Evolutionary conservation across 805 yeast genomes (phyloP), one percentile per base, ranked within the genome.

Genomic region (Groenewaldozyma salmanticensis): DNA sequence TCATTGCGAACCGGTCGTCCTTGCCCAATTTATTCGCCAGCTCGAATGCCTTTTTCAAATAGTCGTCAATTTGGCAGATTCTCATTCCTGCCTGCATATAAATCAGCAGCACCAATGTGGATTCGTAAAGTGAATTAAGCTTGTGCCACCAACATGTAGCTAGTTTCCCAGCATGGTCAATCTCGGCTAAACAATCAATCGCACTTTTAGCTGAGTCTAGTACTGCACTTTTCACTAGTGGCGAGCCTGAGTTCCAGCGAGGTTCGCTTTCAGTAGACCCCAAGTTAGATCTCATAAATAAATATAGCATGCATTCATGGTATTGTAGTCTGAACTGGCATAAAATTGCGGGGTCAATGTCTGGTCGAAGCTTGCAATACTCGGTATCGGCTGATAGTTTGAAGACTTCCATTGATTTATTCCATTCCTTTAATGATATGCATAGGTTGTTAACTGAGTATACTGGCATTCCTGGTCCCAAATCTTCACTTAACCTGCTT

Each of bases 101-200:
- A 3, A 71, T 51, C 4, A 77, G 74, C 44, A 45, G 38, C 40
- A 42, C 33, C 27, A 39, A 40, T 16, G 39, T 42, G 1, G 64
- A 66, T 33, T 65, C 64, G 49, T 72, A 70, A 9, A 74, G 52
- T 9, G 71, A 50, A 3, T 68, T 58, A 35, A 77, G 53, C 21
- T 61, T 65, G 36, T 66, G 47, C 65, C 73, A 72, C 81, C 81
- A 76, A 2, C 38, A 49, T 9, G 39, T 50, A 37, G 34, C 48
- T 44, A 40, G 45, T 41, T 40, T 51, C 38, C 47, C 58, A 31
- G 27, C 31, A 5, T 37, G 32, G 11, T 41, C 45, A 18, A 47
- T 31, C 18, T 43, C 35, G 13, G 33, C 37, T 4, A 41, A 9
- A 9, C 38, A 29, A 29, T 34, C 31, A 16, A 47, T 40, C 4